Evolutionary conservation across 2,329 filamentous ascomycete species (phyloP), one percentile per base, ranked within the genome.

Genomic region (Aspergillus sp.): DNA sequence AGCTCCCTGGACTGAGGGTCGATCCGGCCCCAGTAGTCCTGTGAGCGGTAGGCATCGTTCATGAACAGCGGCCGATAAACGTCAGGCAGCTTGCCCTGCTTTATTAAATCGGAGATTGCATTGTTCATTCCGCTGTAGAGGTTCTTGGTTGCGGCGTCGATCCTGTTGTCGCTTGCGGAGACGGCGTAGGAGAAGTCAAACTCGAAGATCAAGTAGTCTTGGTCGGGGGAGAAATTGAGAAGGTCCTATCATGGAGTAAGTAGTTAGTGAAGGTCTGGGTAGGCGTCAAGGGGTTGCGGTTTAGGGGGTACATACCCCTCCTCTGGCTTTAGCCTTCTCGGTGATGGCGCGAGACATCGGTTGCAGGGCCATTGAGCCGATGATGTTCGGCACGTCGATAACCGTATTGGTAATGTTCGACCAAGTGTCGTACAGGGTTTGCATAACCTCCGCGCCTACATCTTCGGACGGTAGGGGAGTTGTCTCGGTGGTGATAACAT

Each of bases 61-160:
- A 79, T 78, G 62, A 81, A 81, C 5, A 80, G 63, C 7, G 78
- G 78, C 13, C 74, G 64, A 56, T 79, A 76, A 5, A 71, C 74
- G 26, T 76, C 69, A 0, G 76, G 72, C 17, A 78, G 64, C 4
- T 68, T 64, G 11, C 72, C 74, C 9, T 69, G 55, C 6, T 70
- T 57, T 39, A 73, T 71, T 52, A 69, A 75, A 32, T 68, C 64
- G 17, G 70, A 64, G 7, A 77, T 67, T 2, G 71, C 54, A 12
- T 71, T 69, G n/a, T 65, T 65, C 51, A 75, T 64, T 5, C 74
- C 75, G 2, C 63, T 64, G 56, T 77, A 77, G 5, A 77, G 68
- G 11, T 68, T 63, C 52, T 76, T 69, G 42, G 71, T 73, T 1
- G 74, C 74, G 6, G 71, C 61, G 20, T 78, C 77, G 53, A 80